Evolutionary conservation across 148 eudicot species (phyloP).

Genomic region (Diospyros kaki): DNA sequence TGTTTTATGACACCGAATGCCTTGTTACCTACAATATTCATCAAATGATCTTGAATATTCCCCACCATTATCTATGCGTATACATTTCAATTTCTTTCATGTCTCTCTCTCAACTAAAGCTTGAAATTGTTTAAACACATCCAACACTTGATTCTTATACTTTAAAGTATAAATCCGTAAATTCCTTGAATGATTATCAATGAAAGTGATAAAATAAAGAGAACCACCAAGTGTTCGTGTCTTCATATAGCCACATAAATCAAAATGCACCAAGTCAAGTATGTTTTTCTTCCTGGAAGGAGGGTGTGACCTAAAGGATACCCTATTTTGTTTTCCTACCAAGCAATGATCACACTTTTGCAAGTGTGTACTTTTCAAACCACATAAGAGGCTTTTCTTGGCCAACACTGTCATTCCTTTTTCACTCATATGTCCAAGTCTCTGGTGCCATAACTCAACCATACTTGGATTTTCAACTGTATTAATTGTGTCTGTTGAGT

Average conservation of each 20-base stretch:
- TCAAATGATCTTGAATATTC: constrained; percentile 3
- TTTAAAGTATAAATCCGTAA: constrained; percentile 2
- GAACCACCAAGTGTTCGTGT: background rate
- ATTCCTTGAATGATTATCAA: constrained; percentile 13
- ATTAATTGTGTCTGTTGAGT: too few species aligned
- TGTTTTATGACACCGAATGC: background rate
- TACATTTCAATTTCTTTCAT: constrained; percentile 1
- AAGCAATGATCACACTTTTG: too few species aligned
- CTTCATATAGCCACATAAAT: background rate
- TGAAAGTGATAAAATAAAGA: constrained; percentile 11
- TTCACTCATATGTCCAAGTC: too few species aligned
- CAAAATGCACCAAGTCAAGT: too few species aligned
- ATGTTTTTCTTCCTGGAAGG: too few species aligned
- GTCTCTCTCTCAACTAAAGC: constrained; percentile 6
- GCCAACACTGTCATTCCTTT: too few species aligned
- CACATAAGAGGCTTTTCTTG: too few species aligned
- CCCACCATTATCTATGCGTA: background rate
- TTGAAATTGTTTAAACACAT: constrained; percentile 14
- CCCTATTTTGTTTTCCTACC: too few species aligned
- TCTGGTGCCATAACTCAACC: too few species aligned
- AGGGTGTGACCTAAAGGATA: too few species aligned
- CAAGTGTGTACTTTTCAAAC: too few species aligned
- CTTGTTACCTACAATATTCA: background rate
- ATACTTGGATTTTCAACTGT: too few species aligned
- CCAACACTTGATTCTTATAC: constrained; percentile 10